phyloP scores from a whole-genome alignment of 2,329 filamentous ascomycete species.

The Colletotrichum trifolii region DNA sequence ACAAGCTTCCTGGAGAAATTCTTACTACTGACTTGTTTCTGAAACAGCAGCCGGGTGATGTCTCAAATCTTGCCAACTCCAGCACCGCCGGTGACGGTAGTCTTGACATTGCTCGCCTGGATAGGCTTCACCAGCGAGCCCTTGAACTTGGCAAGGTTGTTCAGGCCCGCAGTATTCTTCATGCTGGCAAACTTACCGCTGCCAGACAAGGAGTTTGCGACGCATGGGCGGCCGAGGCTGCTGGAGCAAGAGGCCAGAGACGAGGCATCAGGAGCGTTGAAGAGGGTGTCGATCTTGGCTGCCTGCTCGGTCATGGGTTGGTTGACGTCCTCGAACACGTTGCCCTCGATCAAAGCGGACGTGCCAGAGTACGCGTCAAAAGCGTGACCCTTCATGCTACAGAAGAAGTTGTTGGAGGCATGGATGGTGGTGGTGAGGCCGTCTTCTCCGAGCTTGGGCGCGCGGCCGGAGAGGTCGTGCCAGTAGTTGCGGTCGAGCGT shows the following conservation, averaged over 20 bases:
- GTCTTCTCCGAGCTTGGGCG: constrained; percentile 45
- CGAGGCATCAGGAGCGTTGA: constrained; percentile 38
- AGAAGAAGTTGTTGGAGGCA: constrained; percentile 44
- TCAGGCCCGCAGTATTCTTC: constrained; percentile 8
- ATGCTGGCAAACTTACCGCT: constrained; percentile 42
- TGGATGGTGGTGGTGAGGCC: constrained; percentile 41
- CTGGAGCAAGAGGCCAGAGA: constrained; percentile 36
- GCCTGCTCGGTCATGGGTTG: constrained; percentile 50
- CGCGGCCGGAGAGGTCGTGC: constrained; percentile 43
- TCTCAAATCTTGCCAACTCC: constrained; percentile 15
- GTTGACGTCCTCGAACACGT: constrained; percentile 52
- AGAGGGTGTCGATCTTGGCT: constrained; percentile 40
- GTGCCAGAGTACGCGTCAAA: constrained; percentile 59
- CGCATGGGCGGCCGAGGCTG: constrained; percentile 43
- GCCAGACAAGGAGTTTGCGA: constrained; percentile 42
- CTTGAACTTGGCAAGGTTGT: constrained; percentile 36
- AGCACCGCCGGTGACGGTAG: neutral
- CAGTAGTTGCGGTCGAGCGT: constrained; percentile 49
- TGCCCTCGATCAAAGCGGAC: constrained; percentile 42
- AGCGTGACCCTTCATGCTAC: constrained; percentile 53
- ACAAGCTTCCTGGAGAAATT: no score
- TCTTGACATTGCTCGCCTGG: constrained; percentile 8
- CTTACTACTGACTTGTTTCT: no score
- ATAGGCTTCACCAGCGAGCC: constrained; percentile 26
- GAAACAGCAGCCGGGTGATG: no score